These are phyloP conservation scores for Prunus yedoensis DNA, from an alignment of 331 rosid genomes.

Conservation along the genomic window DNA sequence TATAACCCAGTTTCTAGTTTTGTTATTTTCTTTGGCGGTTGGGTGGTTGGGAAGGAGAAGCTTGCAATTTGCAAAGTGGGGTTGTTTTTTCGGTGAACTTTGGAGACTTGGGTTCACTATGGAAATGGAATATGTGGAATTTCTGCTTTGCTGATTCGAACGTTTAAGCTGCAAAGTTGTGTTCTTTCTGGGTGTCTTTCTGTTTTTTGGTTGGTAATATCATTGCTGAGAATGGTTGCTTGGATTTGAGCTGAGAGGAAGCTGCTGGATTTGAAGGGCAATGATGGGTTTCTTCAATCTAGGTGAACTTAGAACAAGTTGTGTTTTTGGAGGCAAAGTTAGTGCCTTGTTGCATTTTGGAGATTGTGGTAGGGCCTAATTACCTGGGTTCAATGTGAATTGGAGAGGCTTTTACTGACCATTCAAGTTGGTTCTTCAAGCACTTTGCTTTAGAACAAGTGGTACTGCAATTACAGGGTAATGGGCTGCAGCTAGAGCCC, in stretches of 20 bases:
- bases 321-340: constrained; percentile 18
- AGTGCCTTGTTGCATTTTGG: constrained; percentile 37
- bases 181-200: constrained; percentile 21
- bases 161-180: constrained; percentile 33
- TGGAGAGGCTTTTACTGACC: constrained; percentile 21
- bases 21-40: constrained; percentile 6
- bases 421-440: constrained; percentile 32
- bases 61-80: background rate
- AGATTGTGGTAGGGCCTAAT: constrained; percentile 27
- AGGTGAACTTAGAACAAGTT: constrained; percentile 18
- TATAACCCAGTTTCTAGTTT: constrained; percentile 7
- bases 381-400: constrained; percentile 30
- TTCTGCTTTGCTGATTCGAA: constrained; percentile 29
- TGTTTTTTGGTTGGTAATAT: background rate
- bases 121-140: constrained; percentile 21
- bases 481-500: constrained; percentile 38
- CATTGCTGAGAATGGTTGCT: background rate
- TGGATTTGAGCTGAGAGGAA: constrained; percentile 11
- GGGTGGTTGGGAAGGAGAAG: background rate
- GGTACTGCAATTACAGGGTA: constrained; percentile 28
- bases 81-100: background rate
- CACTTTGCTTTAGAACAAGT: constrained; percentile 27
- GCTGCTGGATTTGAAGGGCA: constrained; percentile 29
- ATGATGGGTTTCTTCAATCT: constrained; percentile 25
- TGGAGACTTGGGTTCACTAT: background rate